Base-by-base conservation (phyloP, 768 basidiomycete species). In the Dioszegia aurantiaca region DNA sequence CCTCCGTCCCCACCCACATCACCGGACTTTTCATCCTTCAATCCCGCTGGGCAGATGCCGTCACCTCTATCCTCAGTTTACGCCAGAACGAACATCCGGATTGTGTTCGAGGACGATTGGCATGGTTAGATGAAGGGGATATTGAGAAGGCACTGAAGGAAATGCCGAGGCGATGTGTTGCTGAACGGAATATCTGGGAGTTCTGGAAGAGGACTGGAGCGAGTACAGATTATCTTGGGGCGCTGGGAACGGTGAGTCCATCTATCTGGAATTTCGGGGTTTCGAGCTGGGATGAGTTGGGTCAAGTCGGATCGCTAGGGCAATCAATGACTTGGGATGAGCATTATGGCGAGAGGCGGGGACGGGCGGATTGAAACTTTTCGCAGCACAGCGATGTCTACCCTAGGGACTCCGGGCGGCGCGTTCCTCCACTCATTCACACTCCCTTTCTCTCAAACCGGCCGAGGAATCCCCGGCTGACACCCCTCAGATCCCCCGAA, bases 11-110 rank as follows among this genome's bases (percentile, higher is more conserved):
- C 3, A 98, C 95, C 0, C 95, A 99, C 70, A 81, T 87, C 1
- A 93, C 98, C 55, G 95, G 95, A 17, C 82, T 98, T 19, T 88
- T 90, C 3, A 80, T 99, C 37, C 82, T 99, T 23, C 85, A 84
- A 67, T 88, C 88, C 1, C 86, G 97, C 63, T 99, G 93, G 93
- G 85, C 88, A 54, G 82, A 83, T 60, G 95, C 95, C 4, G 81
- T 90, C 36, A 84, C 86, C 17, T 79, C 95, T 64, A 85, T 99
- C 49, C 81, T 99, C 39, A 83, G 84, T 54, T 83, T 84, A 53
- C 81, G 95, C 48, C 86, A 89, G 33, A 93, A 93, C 21, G 95
- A 95, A 75, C 89, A 94, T 73, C 89, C 90, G 0, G 92, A 94
- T 49, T 87, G 89, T n/a, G 83, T 84, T 44, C 83, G 81, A 1